Base-by-base conservation (phyloP, 345 rosid species). In the Kernera saxatilis region DNA sequence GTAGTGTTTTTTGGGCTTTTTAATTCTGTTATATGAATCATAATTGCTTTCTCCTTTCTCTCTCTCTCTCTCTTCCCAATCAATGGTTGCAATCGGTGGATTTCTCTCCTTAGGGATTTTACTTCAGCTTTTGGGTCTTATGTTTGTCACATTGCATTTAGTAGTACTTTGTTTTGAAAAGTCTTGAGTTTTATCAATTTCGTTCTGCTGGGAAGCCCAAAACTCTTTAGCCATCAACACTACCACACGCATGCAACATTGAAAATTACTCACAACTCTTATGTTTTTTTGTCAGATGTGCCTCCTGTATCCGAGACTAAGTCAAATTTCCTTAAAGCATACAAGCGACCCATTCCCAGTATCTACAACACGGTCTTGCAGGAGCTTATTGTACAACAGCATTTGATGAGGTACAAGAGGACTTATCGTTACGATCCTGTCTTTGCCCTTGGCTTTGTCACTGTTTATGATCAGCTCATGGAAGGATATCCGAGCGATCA, bases 381-480 rank as follows among this genome's bases (percentile, higher is more conserved):
- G 80, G 99, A 94, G 80, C 73, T 94, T 77, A 84, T 91, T 19
- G 99, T 94, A 53, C 99, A 89, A 84, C 99, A 94, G 57, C 99
- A 94, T 81, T 80, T 94, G 90, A 80, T 84, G 87, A 87, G 85
- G 73, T 94, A 91, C 79, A 94, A 94, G 87, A 88, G 56, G 82
- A 85, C 84, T 19, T 89, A 85, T 59, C 83, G 78, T 6, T 94
- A 94, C 53, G 99, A 94, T 36, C 84, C 96, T 1, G 88, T 94
- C 32, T 94, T 94, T 56, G 97, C 97, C 27, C 99, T 94, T 45
- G 99, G 99, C 56, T 89, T 91, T 48, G 99, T 94, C 51, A 94
- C 99, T 27, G 92, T 94, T 3, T 94, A 82, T 60, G 95, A 94
- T 83, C 93, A 88, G 74, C 97, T 94, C 82, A 94, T 94, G 97